Evolutionary conservation across 2,329 filamentous ascomycete genomes (phyloP), one percentile per base, ranked within the genome.

Genomic region (Nothophaeocryptopus gaeumannii): DNA sequence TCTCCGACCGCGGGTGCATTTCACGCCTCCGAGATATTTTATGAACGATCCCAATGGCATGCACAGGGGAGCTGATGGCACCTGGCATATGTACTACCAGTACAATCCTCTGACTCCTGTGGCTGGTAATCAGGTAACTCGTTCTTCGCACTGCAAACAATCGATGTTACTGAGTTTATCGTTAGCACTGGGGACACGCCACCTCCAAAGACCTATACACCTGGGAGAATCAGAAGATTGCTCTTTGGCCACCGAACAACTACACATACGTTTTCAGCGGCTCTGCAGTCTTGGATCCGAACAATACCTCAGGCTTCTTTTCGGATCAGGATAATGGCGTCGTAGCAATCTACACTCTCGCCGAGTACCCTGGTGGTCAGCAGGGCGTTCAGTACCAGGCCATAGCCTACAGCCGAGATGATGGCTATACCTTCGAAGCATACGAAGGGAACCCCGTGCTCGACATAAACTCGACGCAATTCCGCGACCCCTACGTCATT

Each of bases 251-350:
- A 34, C 74, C 73, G 54, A 76, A 79, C 1, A 79, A 78, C 45
- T 75, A 77, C 73, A n/a, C 38, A 41, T 76, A 73, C 30, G 82
- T 75, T 34, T 78, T 76, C 59, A 76, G 67, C 1, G 78, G 81
- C 16, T 82, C 78, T 40, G 75, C 72, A 5, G 81, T 85, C 0
- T 68, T 82, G 15, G 83, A 86, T 60, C 65, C 65, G 9, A 79
- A 85, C 61, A 86, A 86, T 61, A 84, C 82, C 0, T 84, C 80
- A 11, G 82, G 82, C 1, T 83, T 86, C 70, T 85, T 85, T 56
- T 78, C 77, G 0, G 71, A 77, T 40, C 79, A 81, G 59, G 72
- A 71, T n/a, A 78, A 81, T 49, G 80, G 81, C 3, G 79, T 85
- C 5, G 78, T 86, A 2, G 83, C 83, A 14, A 76, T 83, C 58